These are phyloP conservation scores for Phialocephala subalpina DNA, from an alignment of 2,329 filamentous ascomycete genomes.

Conservation along the genomic window DNA sequence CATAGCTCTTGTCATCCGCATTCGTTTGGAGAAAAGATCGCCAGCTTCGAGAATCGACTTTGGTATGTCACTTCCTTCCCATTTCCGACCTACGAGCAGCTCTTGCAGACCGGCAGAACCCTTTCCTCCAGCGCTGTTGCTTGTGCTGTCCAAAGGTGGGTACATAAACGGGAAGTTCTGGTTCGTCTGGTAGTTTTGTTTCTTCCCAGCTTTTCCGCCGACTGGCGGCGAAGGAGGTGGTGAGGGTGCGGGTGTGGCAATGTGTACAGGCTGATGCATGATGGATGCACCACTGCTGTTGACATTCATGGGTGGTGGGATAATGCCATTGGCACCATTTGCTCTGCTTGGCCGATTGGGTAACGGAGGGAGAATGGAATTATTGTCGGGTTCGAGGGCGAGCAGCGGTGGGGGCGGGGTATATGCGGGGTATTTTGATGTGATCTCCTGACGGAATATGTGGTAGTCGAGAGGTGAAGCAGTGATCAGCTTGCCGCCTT, in stretches of 20 bases:
- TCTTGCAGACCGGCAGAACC: conserved; percentile 84
- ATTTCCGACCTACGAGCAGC: conserved; percentile 79
- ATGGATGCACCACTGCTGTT: conserved; percentile 77
- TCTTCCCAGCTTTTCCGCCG: conserved; percentile 93
- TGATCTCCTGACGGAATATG: conserved; percentile 94
- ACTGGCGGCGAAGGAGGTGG: conserved; percentile 89
- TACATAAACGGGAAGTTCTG: conserved; percentile 99
- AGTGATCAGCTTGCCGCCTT: conserved; percentile 76
- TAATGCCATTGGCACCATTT: conserved; percentile 67
- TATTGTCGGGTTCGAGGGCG: conserved; percentile 88
- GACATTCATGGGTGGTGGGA: conserved; percentile 60
- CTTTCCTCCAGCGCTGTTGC: conserved; percentile 90
- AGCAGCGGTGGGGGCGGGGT: conserved; percentile 85
- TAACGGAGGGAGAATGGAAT: conserved; percentile 86
- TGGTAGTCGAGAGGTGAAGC: conserved; percentile 97
- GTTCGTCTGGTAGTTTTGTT: conserved; percentile 99
- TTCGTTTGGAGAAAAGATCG: conserved; percentile 86
- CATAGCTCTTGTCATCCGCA: conserved; percentile 90
- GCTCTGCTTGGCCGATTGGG: conserved; percentile 75
- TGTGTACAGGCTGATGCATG: conserved; percentile 94
- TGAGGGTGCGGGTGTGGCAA: conserved; percentile 96
- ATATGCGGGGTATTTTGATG: conserved; percentile 97
- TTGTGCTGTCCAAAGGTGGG: conserved; percentile 86
- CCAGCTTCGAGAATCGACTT: conserved; percentile 95
- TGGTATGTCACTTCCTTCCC: conserved; percentile 94